Base-by-base conservation (phyloP, 345 rosid species). In the Corchorus olitorius region DNA sequence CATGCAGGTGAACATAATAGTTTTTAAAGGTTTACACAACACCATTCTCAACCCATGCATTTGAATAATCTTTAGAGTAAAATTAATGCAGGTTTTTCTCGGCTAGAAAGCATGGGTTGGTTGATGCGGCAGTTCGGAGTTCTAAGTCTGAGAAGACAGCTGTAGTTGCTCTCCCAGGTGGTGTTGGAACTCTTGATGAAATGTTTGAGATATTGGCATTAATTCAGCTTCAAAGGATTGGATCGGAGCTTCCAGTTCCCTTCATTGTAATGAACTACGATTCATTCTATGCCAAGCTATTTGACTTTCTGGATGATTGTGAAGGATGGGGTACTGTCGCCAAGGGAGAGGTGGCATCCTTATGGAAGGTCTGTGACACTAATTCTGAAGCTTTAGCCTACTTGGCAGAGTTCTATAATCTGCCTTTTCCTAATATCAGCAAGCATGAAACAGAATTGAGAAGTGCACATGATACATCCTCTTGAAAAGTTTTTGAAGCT, bases 101-200 rank as follows among this genome's bases (percentile, higher is more conserved):
- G 5, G 97, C 98, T 46, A 90, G 99, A 81, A 95, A 95, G 67
- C 98, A 95, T 72, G 98, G 98, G 41, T 76, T 93, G 75, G 93
- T 91, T 75, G 99, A 95, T 77, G 93, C 96, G 68, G 97, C 76
- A 20, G 88, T 87, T 39, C 78, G 99, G 82, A 88, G 80, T 65
- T 75, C 60, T 46, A 70, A 61, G 74, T 84, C 86, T 4, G 97
- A 93, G 59, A 86, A 82, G 77, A 93, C 98, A 0, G 98, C 98
- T 3, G 83, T 93, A 9, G 86, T 95, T 80, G 93, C 92, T 84
- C 88, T 95, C 22, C 94, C 98, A 4, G 98, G 97, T 56, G 99
- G 99, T 12, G 76, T 95, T 64, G 99, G 98, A 70, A 95, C 99
- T 4, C 88, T 49, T 49, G 98, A 94, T 78, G 96, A 92, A 81